These are phyloP conservation scores for Starmerella bombicola DNA, from an alignment of 805 yeast species.

Conservation along the genomic window DNA sequence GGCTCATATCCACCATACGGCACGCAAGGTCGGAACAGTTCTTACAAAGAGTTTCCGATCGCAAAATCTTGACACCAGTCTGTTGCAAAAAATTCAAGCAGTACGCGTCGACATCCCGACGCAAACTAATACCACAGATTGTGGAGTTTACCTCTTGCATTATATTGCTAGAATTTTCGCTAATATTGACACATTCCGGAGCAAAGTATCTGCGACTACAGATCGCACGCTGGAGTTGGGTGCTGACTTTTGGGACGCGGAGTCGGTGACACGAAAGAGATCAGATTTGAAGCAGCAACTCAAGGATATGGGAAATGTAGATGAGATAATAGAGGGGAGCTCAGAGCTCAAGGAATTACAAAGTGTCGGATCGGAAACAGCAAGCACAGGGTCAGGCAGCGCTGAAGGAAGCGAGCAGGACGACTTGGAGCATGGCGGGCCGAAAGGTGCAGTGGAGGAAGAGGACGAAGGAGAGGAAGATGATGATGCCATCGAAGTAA, in stretches of 20 bases:
- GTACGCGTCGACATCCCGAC: slow-evolving; percentile 52
- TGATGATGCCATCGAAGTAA: slow-evolving; percentile 21
- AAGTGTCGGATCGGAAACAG: not conserved
- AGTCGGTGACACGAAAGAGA: slow-evolving; percentile 14
- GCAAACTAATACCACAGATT: slow-evolving; percentile 82
- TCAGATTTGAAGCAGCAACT: slow-evolving; percentile 5
- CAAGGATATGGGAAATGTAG: slow-evolving; percentile 10
- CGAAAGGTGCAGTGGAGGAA: not conserved
- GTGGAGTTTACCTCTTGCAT: slow-evolving; percentile 84
- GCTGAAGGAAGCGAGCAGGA: not conserved
- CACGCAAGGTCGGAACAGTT: slow-evolving; percentile 13
- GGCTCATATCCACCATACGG: slow-evolving; percentile 8
- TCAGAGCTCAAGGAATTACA: not conserved
- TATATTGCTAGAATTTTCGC: slow-evolving; percentile 50
- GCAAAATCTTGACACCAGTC: slow-evolving; percentile 30
- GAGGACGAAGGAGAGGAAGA: not conserved
- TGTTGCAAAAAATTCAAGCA: slow-evolving; percentile 43
- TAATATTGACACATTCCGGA: slow-evolving; percentile 35
- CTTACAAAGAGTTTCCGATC: slow-evolving; percentile 5
- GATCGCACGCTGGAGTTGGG: slow-evolving; percentile 3
- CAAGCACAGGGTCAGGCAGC: not conserved
- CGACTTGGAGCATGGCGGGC: not conserved
- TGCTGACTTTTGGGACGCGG: slow-evolving; percentile 16
- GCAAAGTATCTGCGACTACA: slow-evolving; percentile 1
- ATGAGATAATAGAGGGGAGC: not conserved